Base-by-base conservation (phyloP, 2,329 filamentous ascomycete genomes). In the Dactylella cylindrospora region DNA sequence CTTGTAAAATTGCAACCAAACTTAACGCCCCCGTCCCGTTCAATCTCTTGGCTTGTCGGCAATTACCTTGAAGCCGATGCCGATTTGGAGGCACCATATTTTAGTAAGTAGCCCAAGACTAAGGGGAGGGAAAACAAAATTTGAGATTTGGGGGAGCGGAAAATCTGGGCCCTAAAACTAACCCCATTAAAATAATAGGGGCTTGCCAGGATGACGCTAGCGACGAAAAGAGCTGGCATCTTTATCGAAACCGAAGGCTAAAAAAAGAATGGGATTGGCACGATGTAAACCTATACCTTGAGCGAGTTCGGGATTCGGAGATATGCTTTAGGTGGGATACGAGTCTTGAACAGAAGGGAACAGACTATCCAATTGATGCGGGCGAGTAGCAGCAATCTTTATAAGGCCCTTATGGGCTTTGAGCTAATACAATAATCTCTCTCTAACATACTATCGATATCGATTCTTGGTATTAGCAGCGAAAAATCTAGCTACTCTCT, bases 311-410 rank as follows among this genome's bases (percentile, higher is more conserved):
- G 5, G 57, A 62, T 19, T 23, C 40, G 5, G 20, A 44, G 17
- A 62, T 62, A 17, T 62, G 49, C n/a, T 62, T 50, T 23, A 35
- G 49, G 2, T 62, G 57, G 57, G 49, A 62, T 44, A 29, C 45
- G 10, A 36, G 6, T 22, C 28, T 7, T 4, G 49, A 62, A 22
- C 32, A 39, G 25, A 43, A 36, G n/a, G n/a, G n/a, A n/a, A n/a
- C n/a, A n/a, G n/a, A n/a, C n/a, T n/a, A n/a, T n/a, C n/a, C n/a
- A n/a, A n/a, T n/a, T n/a, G n/a, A n/a, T n/a, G n/a, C n/a, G n/a
- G n/a, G n/a, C n/a, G n/a, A n/a, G n/a, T n/a, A n/a, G n/a, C n/a
- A n/a, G n/a, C n/a, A n/a, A n/a, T n/a, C n/a, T n/a, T n/a, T n/a
- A n/a, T n/a, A n/a, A n/a, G n/a, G n/a, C n/a, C n/a, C n/a, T n/a